Evolutionary conservation across 305 asterid species (phyloP), one percentile per base, ranked within the genome.

Genomic region (Fraxinus ornus): DNA sequence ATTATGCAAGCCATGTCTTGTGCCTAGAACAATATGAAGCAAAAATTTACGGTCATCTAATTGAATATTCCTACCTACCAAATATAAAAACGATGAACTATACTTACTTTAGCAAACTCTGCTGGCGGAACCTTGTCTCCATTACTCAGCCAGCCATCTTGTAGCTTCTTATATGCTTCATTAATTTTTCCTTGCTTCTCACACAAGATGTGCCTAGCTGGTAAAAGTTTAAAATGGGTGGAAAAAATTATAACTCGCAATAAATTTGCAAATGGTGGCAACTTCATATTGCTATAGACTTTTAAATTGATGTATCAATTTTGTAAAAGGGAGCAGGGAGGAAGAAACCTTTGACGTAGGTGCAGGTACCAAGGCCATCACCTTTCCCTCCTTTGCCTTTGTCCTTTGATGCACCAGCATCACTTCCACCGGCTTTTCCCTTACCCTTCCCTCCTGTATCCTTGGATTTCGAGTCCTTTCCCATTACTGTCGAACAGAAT

Each of bases 51-150:
- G 0, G 74, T 71, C 37, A 47, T 15, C 75, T 33, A 60, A 3
- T 36, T 39, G 15, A 30, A n/a, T 35, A 35, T 73, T 80, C 82
- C 41, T 52, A 55, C 33, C 5, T 19, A 75, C 7, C 30, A 77
- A 76, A 39, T 76, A 76, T 75, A 39, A 81, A 80, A 55, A 72
- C 19, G 49, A 60, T 39, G 83, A 64, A 71, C 55, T 33, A 33
- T 10, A 52, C 73, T 66, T 88, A 94, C 99, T 97, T 95, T 95
- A 39, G 98, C 98, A 90, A 95, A 95, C 91, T 95, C 99, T 76
- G 99, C 94, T 1, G 97, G 97, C 44, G 99, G 99, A 84, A 95
- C 99, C 88, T 95, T 95, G 85, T 95, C 98, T 71, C 98, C 99
- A 15, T 91, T 93, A 82, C 82, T 79, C 71, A 95, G 96, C 99